Conservation (phyloP, 257 asterid genomes). For the Eucommia ulmoides region DNA sequence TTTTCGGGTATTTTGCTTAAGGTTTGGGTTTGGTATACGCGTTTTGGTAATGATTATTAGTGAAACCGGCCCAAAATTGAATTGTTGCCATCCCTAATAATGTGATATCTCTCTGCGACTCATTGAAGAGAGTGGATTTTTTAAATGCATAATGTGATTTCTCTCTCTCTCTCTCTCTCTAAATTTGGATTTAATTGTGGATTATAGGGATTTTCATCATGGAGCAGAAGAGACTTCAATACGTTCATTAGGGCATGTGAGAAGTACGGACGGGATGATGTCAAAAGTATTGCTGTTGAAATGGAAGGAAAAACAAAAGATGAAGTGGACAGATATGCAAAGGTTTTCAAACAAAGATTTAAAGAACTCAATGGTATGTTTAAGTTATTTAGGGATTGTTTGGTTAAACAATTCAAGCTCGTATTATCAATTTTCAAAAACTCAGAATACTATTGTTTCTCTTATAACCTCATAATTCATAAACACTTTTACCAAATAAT, state of each 20-base stretch:
- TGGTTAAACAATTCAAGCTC: background rate
- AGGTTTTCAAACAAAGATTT: conserved; percentile 83
- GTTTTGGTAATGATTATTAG: too few relatives aligned
- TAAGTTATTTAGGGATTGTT: background rate
- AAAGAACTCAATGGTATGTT: conserved; percentile 77
- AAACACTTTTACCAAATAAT: too few relatives aligned
- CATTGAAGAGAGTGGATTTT: too few relatives aligned
- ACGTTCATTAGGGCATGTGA: conserved; percentile 95
- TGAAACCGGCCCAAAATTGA: too few relatives aligned
- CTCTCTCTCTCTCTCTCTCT: background rate
- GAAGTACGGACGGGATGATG: conserved; percentile 85
- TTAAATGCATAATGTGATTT: too few relatives aligned
- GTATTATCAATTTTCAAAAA: background rate
- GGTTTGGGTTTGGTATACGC: too few relatives aligned
- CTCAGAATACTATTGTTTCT: background rate
- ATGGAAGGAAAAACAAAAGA: conserved; percentile 95
- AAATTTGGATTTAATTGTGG: background rate
- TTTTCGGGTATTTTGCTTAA: background rate
- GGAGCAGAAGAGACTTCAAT: conserved; percentile 97
- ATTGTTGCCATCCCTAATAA: too few relatives aligned
- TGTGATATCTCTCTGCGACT: too few relatives aligned
- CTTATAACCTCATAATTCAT: too few relatives aligned
- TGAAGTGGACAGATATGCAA: conserved; percentile 90
- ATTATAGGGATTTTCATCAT: conserved; percentile 83
- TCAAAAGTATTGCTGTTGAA: conserved; percentile 74